Conservation (phyloP, 2,329 filamentous ascomycete species). For the Chaetothyriales sp. region DNA sequence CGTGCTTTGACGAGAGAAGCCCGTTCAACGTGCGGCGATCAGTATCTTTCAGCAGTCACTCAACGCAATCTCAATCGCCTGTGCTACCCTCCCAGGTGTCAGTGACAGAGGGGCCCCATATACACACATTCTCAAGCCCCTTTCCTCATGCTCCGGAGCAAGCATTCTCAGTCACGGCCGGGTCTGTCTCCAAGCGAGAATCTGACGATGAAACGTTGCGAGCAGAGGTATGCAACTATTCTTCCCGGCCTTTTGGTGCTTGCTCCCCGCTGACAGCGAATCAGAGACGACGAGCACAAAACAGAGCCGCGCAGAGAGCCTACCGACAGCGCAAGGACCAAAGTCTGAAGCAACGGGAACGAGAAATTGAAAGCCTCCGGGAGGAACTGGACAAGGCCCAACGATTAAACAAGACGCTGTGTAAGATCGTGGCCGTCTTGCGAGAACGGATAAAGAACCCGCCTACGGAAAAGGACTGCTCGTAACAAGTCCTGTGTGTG, state of each 20-base stretch:
- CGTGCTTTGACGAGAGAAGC: neutral
- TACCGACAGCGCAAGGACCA: slow-evolving; percentile 14
- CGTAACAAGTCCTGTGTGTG: neutral
- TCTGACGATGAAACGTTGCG: neutral
- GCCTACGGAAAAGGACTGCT: neutral
- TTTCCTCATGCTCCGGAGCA: neutral
- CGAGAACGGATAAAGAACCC: neutral
- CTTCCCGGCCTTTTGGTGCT: too few relatives aligned
- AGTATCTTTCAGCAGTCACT: neutral
- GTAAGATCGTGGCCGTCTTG: neutral
- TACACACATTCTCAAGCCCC: neutral
- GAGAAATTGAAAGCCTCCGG: neutral
- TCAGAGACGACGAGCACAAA: slow-evolving; percentile 6
- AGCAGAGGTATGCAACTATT: neutral
- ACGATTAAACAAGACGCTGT: neutral
- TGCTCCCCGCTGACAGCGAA: neutral
- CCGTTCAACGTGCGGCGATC: neutral
- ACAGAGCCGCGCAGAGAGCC: slow-evolving; percentile 11
- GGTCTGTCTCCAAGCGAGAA: neutral
- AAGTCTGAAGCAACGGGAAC: slow-evolving; percentile 4
- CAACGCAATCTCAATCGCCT: neutral
- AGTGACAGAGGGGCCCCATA: neutral
- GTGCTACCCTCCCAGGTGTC: neutral
- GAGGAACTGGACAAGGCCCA: slow-evolving; percentile 1
- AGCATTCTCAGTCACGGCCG: neutral